Evolutionary conservation across 2,329 filamentous ascomycete genomes (phyloP).

Genomic region (Penicillium sp.): DNA sequence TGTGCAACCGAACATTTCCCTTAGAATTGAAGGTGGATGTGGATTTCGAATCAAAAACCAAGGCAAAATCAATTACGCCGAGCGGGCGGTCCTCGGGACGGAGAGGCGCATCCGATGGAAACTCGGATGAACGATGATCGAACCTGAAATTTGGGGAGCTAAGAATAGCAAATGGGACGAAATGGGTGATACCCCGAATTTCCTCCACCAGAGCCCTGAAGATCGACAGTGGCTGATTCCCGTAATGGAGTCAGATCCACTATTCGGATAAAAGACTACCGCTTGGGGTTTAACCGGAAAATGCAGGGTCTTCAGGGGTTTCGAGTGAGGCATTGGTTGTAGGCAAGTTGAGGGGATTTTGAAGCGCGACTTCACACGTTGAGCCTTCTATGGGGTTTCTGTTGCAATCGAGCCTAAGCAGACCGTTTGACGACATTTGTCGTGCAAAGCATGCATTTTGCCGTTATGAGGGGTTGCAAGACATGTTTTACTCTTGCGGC

Average conservation of each 20-base stretch:
- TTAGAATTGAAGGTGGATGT: too few species aligned
- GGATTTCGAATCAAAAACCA: background rate
- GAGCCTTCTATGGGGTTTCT: too few species aligned
- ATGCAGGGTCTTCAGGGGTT: background rate
- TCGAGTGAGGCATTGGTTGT: background rate
- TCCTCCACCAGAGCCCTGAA: background rate
- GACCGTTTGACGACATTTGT: background rate
- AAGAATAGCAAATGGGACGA: constrained; percentile 2
- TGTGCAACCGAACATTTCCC: too few species aligned
- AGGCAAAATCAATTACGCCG: background rate
- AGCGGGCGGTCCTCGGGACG: background rate
- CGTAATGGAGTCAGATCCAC: constrained; percentile 1
- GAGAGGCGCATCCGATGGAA: background rate
- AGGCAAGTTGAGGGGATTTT: background rate
- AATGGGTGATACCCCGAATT: constrained; percentile 1
- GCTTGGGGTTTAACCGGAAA: background rate
- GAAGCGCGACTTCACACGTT: background rate
- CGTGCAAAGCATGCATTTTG: background rate
- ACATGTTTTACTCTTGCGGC: constrained; percentile 17
- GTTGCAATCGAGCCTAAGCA: background rate
- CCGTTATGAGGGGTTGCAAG: constrained; percentile 9
- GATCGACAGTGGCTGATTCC: constrained; percentile 16
- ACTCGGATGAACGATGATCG: background rate
- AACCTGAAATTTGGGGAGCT: background rate
- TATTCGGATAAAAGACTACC: constrained; percentile 3